Evolutionary conservation across 441 rosid genomes (phyloP).

Genomic region (Capsella rubella): DNA sequence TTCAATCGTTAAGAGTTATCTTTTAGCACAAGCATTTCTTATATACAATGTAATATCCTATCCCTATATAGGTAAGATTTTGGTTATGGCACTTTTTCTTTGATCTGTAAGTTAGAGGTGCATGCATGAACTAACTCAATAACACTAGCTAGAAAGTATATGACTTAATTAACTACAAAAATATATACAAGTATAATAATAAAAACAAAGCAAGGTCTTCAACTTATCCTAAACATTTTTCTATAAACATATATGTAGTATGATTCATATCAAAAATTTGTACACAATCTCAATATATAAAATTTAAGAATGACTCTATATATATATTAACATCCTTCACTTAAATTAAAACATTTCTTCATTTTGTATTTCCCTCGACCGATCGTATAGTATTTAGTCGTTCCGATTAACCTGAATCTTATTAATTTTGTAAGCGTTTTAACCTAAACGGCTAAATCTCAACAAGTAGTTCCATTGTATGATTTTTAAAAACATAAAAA

Average conservation of each 20-base stretch:
- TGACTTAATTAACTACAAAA: background rate
- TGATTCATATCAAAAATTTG: background rate
- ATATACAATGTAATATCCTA: background rate
- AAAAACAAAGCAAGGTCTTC: background rate
- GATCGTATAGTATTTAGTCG: background rate
- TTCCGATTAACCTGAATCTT: background rate
- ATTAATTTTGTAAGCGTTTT: background rate
- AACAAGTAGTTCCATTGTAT: background rate
- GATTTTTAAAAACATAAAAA: background rate
- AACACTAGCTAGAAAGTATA: background rate
- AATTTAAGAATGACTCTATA: background rate
- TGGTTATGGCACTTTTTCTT: no score
- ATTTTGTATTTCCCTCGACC: background rate
- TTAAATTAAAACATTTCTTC: no score
- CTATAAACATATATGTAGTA: background rate
- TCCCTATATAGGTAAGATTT: no score
- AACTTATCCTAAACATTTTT: background rate
- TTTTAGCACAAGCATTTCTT: background rate
- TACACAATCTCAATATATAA: background rate
- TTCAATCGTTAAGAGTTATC: background rate
- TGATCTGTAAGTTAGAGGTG: background rate
- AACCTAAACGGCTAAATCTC: conserved; percentile 13
- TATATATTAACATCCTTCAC: background rate
- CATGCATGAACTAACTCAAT: background rate
- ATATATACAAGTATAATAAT: background rate